Base-by-base conservation (phyloP, 371 early-diverging fungal species). In the Entomophthora muscae region DNA sequence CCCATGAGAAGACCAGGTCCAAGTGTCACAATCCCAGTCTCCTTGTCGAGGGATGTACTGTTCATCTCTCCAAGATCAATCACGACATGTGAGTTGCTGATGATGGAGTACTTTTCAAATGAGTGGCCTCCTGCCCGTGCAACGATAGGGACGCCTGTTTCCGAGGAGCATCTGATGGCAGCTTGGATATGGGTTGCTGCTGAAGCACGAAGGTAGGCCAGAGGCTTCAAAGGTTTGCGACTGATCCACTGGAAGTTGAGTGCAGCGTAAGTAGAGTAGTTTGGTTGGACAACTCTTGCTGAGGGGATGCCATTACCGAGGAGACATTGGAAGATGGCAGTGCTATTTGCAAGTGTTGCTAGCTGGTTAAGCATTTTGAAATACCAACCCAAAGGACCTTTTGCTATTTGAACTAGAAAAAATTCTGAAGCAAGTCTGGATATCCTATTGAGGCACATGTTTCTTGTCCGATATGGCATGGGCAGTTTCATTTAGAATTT, bases 101-200 rank as follows among this genome's bases (percentile, higher is more conserved):
- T 70, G 1, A 66, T 61, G n/a, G n/a, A n/a, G 55, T 73, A 75
- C 22, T 68, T 69, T 55, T 75, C 73, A 60, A 70, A 75, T 5
- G 72, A 72, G 60, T 75, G 75, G 1, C 83, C 83, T 32, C 83
- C 83, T 1, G 68, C 68, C 1, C 70, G 63, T 5, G 72, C 71
- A 0, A 69, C 64, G 13, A 74, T 65, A 1, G 70, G 30, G 54
- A 69, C 30, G 26, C 66, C 67, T 23, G 55, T n/a, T 0, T 57
- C 28, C 13, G 64, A 61, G 1, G 70, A 69, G 64, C 75, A 72
- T 52, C 73, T 73, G 32, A 75, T 73, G 1, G 73, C 72, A 33
- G 57, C 26, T 23, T 66, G 66, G 31, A 68, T 65, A 66, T 72
- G 68, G n/a, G 17, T 21, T 56, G 22, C 53, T 55, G 29, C 22